Conservation (phyloP, 805 yeast species). For the Saccharomyces mikatae region DNA sequence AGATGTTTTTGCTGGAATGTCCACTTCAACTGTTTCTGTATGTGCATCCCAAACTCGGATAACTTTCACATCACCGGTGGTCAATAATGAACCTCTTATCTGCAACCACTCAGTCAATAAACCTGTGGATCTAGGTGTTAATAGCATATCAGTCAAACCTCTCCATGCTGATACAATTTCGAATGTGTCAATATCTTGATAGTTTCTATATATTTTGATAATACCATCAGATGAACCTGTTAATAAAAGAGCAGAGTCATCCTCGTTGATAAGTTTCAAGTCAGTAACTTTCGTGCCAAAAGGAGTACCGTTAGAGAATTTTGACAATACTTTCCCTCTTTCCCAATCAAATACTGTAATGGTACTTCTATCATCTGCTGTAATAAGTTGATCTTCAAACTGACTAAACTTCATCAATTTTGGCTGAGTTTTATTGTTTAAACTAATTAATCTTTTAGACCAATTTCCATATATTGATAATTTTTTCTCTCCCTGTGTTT, state of each 20-base stretch:
- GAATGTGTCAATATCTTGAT: slow-evolving; percentile 46
- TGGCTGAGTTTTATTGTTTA: slow-evolving; percentile 75
- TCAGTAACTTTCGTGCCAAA: slow-evolving; percentile 85
- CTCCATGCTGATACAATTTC: slow-evolving; percentile 84
- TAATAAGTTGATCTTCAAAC: slow-evolving; percentile 74
- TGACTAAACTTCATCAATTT: slow-evolving; percentile 75
- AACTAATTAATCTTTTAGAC: slow-evolving; percentile 51
- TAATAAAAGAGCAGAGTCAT: slow-evolving; percentile 75
- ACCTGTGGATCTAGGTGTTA: slow-evolving; percentile 77
- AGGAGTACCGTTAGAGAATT: slow-evolving; percentile 78
- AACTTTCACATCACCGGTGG: slow-evolving; percentile 89
- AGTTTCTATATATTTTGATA: slow-evolving; percentile 75
- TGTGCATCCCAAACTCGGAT: slow-evolving; percentile 96
- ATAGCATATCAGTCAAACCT: slow-evolving; percentile 75
- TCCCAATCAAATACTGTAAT: slow-evolving; percentile 88
- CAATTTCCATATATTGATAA: slow-evolving; percentile 79
- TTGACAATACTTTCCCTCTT: slow-evolving; percentile 44
- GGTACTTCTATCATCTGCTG: slow-evolving; percentile 77
- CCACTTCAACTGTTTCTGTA: slow-evolving; percentile 75
- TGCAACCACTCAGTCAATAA: slow-evolving; percentile 95
- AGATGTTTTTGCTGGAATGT: slow-evolving; percentile 85
- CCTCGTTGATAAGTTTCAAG: slow-evolving; percentile 80
- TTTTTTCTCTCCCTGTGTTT: slow-evolving; percentile 85
- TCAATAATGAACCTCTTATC: slow-evolving; percentile 80
- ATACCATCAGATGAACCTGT: slow-evolving; percentile 93